Base-by-base conservation (phyloP, 2,329 filamentous ascomycete genomes). In the Diplodia mutila region DNA sequence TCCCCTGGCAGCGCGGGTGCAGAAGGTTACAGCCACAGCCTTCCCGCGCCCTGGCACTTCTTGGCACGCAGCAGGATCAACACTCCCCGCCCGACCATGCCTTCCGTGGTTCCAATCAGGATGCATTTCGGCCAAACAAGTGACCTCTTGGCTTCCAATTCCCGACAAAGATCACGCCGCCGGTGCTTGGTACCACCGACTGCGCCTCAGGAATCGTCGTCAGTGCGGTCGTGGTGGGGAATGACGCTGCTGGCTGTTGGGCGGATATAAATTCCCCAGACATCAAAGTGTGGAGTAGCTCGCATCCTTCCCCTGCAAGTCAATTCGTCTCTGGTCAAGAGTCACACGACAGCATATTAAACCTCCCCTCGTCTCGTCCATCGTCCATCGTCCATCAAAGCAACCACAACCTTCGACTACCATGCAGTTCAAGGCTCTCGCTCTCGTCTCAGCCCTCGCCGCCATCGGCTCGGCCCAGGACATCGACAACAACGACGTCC, bases 401-500 rank as follows among this genome's bases (percentile, higher is more conserved):
- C 16, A 21, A 5, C n/a, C 8, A 49, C 46, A 18, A 49, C 8
- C 48, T 51, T 16, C 14, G 4, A 53, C 32, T 46, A 63, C 9
- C 29, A 63, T 63, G 59, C 59, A 63, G 46, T 63, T 34, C 59
- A 63, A 63, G 29, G 21, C 46, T 1, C 46, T 63, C 29, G 46
- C 59, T 51, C n/a, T 63, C 59, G n/a, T 63, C 59, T 48, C 42
- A 5, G 59, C 59, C n/a, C 46, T 63, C 6, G 59, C n/a, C 4
- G 46, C 29, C 29, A 18, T 51, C 21, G 59, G 59, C 29, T 34
- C 46, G 46, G 21, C 59, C 12, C 59, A 63, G 46, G 75, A 77
- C n/a, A 69, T 77, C 63, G 72, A 73, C 65, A 70, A 73, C 68
- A 69, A 74, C 67, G 74, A 77, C 34, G 72, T 78, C 23, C 76